Evolutionary conservation across 768 basidiomycete genomes (phyloP).

Genomic region (Phanerochaete sordida): DNA sequence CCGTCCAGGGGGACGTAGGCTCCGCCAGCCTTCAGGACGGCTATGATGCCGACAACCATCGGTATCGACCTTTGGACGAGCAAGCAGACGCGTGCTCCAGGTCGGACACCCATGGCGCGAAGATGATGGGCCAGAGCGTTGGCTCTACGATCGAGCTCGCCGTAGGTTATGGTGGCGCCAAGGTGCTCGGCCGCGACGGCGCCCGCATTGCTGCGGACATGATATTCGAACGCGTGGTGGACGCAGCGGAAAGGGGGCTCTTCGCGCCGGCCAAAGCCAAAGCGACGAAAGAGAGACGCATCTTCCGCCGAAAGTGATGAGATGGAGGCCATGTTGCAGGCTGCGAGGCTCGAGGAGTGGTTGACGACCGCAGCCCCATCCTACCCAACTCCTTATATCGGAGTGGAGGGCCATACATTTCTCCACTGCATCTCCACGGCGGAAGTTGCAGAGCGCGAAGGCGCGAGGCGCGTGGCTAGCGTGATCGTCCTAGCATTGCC

Average conservation of each 20-base stretch:
- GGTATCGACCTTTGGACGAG: slow-evolving; percentile 51
- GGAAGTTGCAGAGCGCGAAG: background rate
- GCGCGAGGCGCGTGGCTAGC: background rate
- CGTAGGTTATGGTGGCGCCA: slow-evolving; percentile 44
- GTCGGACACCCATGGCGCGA: slow-evolving; percentile 37
- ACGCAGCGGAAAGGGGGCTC: slow-evolving; percentile 43
- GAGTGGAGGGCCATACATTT: slow-evolving; percentile 6
- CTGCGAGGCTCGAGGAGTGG: background rate
- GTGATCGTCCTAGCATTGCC: slow-evolving; percentile 3
- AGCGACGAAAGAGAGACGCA: slow-evolving; percentile 40
- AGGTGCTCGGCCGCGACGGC: slow-evolving; percentile 47
- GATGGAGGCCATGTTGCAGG: slow-evolving; percentile 14
- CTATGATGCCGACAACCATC: slow-evolving; percentile 52
- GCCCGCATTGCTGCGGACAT: slow-evolving; percentile 39
- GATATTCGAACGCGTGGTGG: slow-evolving; percentile 52
- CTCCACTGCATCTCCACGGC: slow-evolving; percentile 16
- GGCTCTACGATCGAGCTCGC: slow-evolving; percentile 45
- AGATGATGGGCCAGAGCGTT: slow-evolving; percentile 45
- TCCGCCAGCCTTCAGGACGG: slow-evolving; percentile 53
- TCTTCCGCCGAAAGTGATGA: slow-evolving; percentile 24
- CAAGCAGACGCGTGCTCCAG: slow-evolving; percentile 51
- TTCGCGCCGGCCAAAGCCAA: slow-evolving; percentile 38
- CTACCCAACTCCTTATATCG: slow-evolving; percentile 9
- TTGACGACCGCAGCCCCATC: background rate
- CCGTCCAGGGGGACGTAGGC: slow-evolving; percentile 61